phyloP scores from a whole-genome alignment of 2,329 filamentous ascomycete species.

The Aspergillus puulaauensis region DNA sequence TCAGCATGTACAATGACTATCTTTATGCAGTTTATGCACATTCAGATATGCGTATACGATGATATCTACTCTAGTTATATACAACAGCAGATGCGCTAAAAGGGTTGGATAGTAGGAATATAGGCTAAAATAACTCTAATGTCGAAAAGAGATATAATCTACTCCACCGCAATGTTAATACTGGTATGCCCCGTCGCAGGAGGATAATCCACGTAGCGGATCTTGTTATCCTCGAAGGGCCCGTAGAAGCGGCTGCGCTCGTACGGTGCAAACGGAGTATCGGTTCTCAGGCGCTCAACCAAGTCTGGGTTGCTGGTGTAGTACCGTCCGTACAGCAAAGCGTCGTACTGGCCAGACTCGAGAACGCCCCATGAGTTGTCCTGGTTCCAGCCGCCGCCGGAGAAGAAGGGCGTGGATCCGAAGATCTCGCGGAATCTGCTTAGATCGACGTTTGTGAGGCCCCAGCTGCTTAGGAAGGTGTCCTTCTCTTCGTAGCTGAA shows the following conservation, averaged over 20 bases:
- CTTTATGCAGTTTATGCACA: not conserved
- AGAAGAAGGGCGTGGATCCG: conserved; percentile 54
- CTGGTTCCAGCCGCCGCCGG: conserved; percentile 56
- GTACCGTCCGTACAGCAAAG: conserved; percentile 47
- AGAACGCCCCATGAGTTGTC: conserved; percentile 52
- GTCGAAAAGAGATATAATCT: not conserved
- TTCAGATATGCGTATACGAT: not conserved
- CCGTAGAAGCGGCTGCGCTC: conserved; percentile 49
- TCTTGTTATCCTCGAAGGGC: conserved; percentile 34
- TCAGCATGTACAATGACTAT: too few relatives aligned
- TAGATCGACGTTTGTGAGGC: conserved; percentile 47
- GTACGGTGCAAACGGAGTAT: conserved; percentile 42
- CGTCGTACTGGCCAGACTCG: conserved; percentile 50
- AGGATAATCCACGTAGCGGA: conserved; percentile 32
- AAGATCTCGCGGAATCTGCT: conserved; percentile 53
- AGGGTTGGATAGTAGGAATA: not conserved
- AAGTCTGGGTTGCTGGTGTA: conserved; percentile 54
- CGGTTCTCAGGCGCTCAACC: conserved; percentile 44
- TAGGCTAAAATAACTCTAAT: not conserved
- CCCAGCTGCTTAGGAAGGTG: conserved; percentile 50
- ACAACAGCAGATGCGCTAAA: not conserved
- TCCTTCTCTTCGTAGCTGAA: conserved; percentile 51
- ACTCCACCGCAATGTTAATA: not conserved
- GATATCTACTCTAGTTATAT: not conserved
- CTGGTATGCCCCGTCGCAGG: conserved; percentile 5